Percentiles rank a stretch among this genome's conserved stretches.
Conservation (phyloP, 768 basidiomycete genomes). For the Naganishia antarctica region DNA sequence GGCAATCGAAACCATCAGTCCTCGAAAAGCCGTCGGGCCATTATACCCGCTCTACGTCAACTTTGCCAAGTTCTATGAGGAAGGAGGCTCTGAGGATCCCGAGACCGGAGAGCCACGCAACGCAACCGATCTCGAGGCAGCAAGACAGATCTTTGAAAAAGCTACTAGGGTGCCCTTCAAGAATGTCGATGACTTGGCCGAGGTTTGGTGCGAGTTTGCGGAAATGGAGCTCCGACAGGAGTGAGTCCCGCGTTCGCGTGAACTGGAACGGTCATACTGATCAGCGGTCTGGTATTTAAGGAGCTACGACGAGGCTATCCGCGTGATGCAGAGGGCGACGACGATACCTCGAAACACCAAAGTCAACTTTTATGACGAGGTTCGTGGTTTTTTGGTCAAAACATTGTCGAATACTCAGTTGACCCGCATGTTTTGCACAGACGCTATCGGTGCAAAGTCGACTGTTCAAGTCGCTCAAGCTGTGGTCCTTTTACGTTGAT, state of each 20-base stretch:
- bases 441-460: slow-evolving; percentile 77
- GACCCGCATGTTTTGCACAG: slow-evolving; percentile 51
- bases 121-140: slow-evolving; percentile 74
- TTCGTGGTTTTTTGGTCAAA: slow-evolving; percentile 49
- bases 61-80: slow-evolving; percentile 96
- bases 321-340: slow-evolving; percentile 94
- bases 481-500: slow-evolving; percentile 99
- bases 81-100: slow-evolving; percentile 64
- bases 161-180: slow-evolving; percentile 87
- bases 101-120: slow-evolving; percentile 59
- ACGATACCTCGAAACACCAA: slow-evolving; percentile 83
- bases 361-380: slow-evolving; percentile 92
- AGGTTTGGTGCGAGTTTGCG: slow-evolving; percentile 99
- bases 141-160: slow-evolving; percentile 89
- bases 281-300: slow-evolving; percentile 52
- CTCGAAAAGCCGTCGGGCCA: slow-evolving; percentile 84
- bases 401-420: not conserved
- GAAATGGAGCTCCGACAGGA: slow-evolving; percentile 96
- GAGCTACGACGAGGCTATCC: slow-evolving; percentile 91
- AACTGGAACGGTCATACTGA: not conserved
- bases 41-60: slow-evolving; percentile 84
- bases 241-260: slow-evolving; percentile 55
- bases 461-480: slow-evolving; percentile 93
- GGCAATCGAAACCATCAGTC: slow-evolving; percentile 79
- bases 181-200: slow-evolving; percentile 93